phyloP scores from a whole-genome alignment of 1,139 yeast species.

The Geotrichum armillariae region DNA sequence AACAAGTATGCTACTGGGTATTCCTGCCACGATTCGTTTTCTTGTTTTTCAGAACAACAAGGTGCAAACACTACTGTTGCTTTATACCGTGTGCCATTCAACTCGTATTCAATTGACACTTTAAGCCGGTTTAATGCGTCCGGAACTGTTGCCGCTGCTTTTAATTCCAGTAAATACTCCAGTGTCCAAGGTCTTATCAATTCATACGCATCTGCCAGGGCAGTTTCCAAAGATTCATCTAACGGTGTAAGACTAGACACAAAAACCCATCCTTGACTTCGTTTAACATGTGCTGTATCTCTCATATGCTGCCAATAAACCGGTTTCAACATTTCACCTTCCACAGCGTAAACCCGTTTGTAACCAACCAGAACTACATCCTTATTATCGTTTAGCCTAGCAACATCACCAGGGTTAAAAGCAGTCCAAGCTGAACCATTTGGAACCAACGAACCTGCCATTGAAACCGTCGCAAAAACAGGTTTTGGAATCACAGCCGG shows the following conservation, averaged over 20 bases:
- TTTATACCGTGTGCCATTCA: conserved; percentile 22
- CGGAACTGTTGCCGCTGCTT: conserved; percentile 36
- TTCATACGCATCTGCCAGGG: conserved; percentile 32
- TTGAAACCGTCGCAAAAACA: conserved; percentile 24
- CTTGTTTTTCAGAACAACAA: conserved; percentile 22
- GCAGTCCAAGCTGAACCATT: conserved; percentile 38
- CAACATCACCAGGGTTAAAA: conserved; percentile 40
- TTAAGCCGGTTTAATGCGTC: conserved; percentile 36
- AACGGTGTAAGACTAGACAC: conserved; percentile 38
- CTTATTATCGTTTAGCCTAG: conserved; percentile 17
- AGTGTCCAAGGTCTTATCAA: conserved; percentile 38
- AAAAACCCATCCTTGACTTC: conserved; percentile 40
- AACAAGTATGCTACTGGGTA: conserved; percentile 32
- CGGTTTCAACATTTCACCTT: conserved; percentile 34
- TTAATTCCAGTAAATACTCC: conserved; percentile 36
- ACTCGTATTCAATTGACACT: conserved; percentile 29
- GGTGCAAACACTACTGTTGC: conserved; percentile 36
- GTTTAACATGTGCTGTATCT: conserved; percentile 34
- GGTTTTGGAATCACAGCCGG: conserved; percentile 19
- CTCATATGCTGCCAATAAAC: conserved; percentile 40
- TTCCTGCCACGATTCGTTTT: background rate
- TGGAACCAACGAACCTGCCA: conserved; percentile 35
- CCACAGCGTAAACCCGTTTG: conserved; percentile 39
- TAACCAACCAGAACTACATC: conserved; percentile 39
- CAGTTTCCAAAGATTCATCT: conserved; percentile 37